Base-by-base conservation (phyloP, 345 rosid genomes). In the Erysimum cheiranthoides region DNA sequence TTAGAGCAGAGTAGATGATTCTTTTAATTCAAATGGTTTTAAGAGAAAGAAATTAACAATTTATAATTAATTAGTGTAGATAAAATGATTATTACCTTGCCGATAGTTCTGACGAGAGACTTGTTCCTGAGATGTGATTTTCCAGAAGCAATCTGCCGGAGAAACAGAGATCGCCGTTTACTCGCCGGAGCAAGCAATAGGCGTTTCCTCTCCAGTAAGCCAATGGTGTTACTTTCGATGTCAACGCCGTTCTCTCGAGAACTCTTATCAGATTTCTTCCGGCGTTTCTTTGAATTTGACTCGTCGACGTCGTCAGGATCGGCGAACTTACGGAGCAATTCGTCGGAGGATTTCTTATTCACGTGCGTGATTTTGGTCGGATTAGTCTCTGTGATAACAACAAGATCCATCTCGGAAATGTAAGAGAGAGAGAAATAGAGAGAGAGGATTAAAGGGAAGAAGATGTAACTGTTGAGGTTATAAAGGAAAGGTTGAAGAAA, bases 321-420 rank as follows among this genome's bases (percentile, higher is more conserved):
- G 0, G 97, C 84, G 66, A 95, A 95, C 62, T 95, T 95, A 36
- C 88, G 80, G n/a, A 92, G 93, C 76, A 95, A 65, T 80, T 89
- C 95, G 45, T 92, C 96, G 0, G 97, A 94, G 9, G 96, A 88
- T 56, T 84, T 94, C 75, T 85, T 84, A 78, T 75, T 88, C 2
- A 94, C 92, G 10, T 85, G 91, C 21, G 90, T 93, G 80, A 86
- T 88, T 10, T 69, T 64, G 4, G 66, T 60, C 1, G 69, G n/a
- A 11, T 9, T 52, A 34, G 63, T 5, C 13, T 78, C 50, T 74
- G 38, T 59, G 31, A 7, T 5, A n/a, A 61, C 67, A 47, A 50
- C 63, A 56, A 78, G 76, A 14, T 77, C 80, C 81, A 78, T 78
- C 17, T 27, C 8, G 31, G n/a, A 28, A 25, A 43, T 28, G 45